Percentiles rank a stretch among this genome's conserved stretches.
Evolutionary conservation across 2,329 filamentous ascomycete genomes (phyloP).

Genomic region (Cryphonectria parasitica): DNA sequence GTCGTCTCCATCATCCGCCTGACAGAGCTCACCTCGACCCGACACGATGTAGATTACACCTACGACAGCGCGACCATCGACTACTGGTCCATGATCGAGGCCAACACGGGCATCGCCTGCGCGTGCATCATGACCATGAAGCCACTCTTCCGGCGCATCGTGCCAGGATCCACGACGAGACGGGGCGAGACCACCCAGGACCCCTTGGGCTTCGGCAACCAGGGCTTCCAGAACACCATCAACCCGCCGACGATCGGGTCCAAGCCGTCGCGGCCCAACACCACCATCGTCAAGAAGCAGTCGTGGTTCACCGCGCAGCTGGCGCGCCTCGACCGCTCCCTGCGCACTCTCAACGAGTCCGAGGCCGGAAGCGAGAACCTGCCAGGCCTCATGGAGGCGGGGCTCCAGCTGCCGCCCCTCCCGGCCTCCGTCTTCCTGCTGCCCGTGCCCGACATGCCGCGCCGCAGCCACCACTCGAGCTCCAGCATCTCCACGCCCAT

Average conservation of each 20-base stretch:
- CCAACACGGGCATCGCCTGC: conserved; percentile 37
- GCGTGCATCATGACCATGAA: conserved; percentile 36
- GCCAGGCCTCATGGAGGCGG: not conserved
- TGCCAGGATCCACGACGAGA: conserved; percentile 27
- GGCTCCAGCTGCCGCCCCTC: conserved; percentile 9
- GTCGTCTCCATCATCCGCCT: conserved; percentile 35
- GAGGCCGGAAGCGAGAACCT: conserved; percentile 7
- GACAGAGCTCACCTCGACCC: conserved; percentile 29
- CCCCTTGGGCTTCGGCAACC: not conserved
- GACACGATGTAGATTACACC: conserved; percentile 30
- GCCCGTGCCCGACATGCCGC: conserved; percentile 11
- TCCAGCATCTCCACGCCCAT: conserved; percentile 22
- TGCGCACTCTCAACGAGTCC: conserved; percentile 22
- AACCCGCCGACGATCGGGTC: conserved; percentile 26
- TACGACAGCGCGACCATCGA: conserved; percentile 32
- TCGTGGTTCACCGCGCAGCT: conserved; percentile 28
- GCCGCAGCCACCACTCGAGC: conserved; percentile 18
- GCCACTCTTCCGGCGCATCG: conserved; percentile 34
- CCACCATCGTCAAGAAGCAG: conserved; percentile 19
- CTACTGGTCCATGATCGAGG: conserved; percentile 36
- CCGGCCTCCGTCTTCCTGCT: conserved; percentile 10
- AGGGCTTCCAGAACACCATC: conserved; percentile 1
- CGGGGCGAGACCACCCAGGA: conserved; percentile 5
- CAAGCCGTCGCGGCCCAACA: conserved; percentile 18
- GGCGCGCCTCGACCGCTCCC: conserved; percentile 23